phyloP scores from a whole-genome alignment of 1,284 basidiomycete genomes.

The Anthracocystis setariae region DNA sequence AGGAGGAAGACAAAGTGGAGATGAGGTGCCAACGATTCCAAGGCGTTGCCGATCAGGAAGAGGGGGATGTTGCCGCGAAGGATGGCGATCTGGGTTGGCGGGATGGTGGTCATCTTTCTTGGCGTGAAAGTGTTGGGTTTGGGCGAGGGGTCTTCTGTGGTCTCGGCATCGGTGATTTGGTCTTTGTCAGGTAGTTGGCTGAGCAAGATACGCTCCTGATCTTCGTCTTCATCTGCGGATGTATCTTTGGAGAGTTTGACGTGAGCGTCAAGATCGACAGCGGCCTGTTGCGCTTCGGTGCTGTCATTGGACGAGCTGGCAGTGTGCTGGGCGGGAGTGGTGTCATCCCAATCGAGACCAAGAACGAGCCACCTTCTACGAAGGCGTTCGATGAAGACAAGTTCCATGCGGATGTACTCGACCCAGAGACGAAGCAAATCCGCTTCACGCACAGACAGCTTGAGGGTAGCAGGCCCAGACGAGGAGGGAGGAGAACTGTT shows the following conservation, averaged over 20 bases:
- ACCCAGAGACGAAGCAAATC: conserved; percentile 61
- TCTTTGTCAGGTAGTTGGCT: conserved; percentile 40
- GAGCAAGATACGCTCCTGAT: conserved; percentile 35
- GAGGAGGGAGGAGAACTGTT: neutral
- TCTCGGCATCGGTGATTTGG: conserved; percentile 25
- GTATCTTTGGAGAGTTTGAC: neutral
- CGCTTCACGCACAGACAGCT: conserved; percentile 42
- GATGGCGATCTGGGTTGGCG: conserved; percentile 53
- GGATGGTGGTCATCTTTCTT: conserved; percentile 32
- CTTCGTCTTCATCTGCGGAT: conserved; percentile 9
- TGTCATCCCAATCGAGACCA: conserved; percentile 71
- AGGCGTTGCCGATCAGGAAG: conserved; percentile 49
- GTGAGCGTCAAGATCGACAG: conserved; percentile 32
- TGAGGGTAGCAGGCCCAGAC: conserved; percentile 41
- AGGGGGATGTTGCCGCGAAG: conserved; percentile 56
- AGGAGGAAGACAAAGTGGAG: conserved; percentile 53
- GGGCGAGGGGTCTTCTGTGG: conserved; percentile 8
- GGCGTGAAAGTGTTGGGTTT: conserved; percentile 35
- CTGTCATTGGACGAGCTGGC: conserved; percentile 19
- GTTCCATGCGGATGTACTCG: conserved; percentile 82
- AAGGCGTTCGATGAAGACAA: conserved; percentile 85
- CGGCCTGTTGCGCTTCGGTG: conserved; percentile 29
- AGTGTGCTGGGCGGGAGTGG: neutral
- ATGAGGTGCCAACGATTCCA: conserved; percentile 41
- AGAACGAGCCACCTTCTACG: conserved; percentile 82